Percentiles rank a stretch among this genome's conserved stretches.
Conservation (phyloP, 352 stramenopile species). For the Phytopythium delawarense region DNA sequence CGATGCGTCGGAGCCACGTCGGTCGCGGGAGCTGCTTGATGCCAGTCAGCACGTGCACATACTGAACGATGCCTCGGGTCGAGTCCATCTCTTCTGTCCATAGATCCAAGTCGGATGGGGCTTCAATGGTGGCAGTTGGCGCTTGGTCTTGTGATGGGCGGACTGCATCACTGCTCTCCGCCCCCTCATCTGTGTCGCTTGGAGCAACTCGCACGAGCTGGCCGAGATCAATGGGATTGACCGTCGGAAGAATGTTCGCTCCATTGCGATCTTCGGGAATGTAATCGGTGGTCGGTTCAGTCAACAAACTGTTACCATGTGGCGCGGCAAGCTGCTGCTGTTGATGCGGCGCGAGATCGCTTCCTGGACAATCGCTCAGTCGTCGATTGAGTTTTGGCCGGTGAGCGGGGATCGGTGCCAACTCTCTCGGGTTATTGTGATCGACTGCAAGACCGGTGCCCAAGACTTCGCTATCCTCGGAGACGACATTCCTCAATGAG, state of each 20-base stretch:
- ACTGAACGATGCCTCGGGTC: neutral
- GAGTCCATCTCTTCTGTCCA: conserved; percentile 5
- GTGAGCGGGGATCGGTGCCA: neutral
- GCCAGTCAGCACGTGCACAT: conserved; percentile 10
- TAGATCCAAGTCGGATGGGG: neutral
- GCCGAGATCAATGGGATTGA: conserved; percentile 1
- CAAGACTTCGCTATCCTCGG: neutral
- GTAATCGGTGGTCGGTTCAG: neutral
- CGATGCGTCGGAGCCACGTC: conserved; percentile 12
- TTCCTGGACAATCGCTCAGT: neutral
- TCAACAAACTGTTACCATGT: neutral
- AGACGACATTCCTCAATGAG: neutral
- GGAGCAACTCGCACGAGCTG: neutral
- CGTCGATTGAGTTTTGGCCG: neutral
- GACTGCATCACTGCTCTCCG: neutral
- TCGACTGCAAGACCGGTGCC: neutral
- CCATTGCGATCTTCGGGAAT: neutral
- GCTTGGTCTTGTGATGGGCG: neutral
- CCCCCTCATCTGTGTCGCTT: conserved; percentile 1
- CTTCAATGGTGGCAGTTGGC: neutral
- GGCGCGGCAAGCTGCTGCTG: neutral
- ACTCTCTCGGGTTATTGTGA: neutral
- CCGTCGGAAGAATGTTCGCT: neutral
- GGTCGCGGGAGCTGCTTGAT: conserved; percentile 5
- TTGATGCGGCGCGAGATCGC: neutral